These are phyloP conservation scores for Pezicula carpinea DNA, from an alignment of 2,329 filamentous ascomycete species.

Conservation along the genomic window DNA sequence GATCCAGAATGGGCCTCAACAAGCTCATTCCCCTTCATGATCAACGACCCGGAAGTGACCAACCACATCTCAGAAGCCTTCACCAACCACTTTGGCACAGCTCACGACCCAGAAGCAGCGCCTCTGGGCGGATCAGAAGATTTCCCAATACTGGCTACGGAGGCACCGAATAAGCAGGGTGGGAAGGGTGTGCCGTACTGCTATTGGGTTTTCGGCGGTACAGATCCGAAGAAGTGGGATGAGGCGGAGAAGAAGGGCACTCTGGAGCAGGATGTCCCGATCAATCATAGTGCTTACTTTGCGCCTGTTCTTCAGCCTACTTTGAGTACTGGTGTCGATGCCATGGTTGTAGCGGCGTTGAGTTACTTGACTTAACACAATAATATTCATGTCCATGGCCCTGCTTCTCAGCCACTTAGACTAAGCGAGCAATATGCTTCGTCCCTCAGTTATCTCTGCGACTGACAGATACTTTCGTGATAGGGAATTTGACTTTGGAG, in stretches of 20 bases:
- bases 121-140: conserved; percentile 19
- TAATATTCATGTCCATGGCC: no score
- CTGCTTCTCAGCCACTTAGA: no score
- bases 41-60: conserved; percentile 17
- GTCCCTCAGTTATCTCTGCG: no score
- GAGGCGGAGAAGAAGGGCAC: conserved; percentile 38
- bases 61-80: conserved; percentile 10
- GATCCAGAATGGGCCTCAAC: conserved; percentile 15
- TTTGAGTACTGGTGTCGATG: conserved; percentile 46
- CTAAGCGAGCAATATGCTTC: no score
- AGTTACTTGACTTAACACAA: conserved; percentile 31
- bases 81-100: conserved; percentile 15
- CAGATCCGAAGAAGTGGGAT: conserved; percentile 46
- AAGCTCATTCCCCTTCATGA: conserved; percentile 15
- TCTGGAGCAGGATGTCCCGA: conserved; percentile 43
- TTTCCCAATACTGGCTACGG: conserved; percentile 44
- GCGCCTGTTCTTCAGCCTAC: conserved; percentile 56
- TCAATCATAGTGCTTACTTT: conserved; percentile 57
- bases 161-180: conserved; percentile 2
- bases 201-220: conserved; percentile 54
- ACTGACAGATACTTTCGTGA: no score
- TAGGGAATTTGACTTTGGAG: no score
- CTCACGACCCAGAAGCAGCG: conserved; percentile 9
- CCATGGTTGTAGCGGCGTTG: conserved; percentile 45
- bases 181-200: conserved; percentile 41